Conservation (phyloP, 352 stramenopile genomes). For the Thalassiosira tumida region DNA sequence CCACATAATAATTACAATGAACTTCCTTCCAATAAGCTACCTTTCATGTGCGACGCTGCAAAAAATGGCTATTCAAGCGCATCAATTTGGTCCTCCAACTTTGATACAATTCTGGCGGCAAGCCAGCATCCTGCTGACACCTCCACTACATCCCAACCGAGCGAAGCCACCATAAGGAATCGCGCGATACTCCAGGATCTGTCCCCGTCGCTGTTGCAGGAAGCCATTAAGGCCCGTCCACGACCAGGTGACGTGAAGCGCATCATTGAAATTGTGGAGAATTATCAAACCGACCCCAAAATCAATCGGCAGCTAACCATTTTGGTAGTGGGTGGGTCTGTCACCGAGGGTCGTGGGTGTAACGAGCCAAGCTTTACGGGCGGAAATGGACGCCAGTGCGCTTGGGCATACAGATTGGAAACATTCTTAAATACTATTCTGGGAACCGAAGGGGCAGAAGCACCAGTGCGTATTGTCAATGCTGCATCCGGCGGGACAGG, state of each 20-base stretch:
- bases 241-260: conserved; percentile 20
- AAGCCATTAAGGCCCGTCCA: not conserved
- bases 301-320: conserved; percentile 59
- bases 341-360: conserved; percentile 67
- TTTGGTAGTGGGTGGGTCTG: conserved; percentile 69
- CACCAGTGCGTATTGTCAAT: no score
- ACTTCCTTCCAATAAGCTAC: no score
- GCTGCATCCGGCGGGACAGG: not conserved
- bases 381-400: conserved; percentile 24
- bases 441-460: not conserved
- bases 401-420: conserved; percentile 38
- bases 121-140: no score
- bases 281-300: conserved; percentile 4
- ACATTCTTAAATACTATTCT: not conserved
- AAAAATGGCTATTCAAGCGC: no score
- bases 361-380: not conserved
- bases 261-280: conserved; percentile 39
- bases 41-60: no score
- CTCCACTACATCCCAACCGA: no score
- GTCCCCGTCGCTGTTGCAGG: not conserved
- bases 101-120: no score
- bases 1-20: no score
- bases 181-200: no score
- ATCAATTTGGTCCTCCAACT: no score
- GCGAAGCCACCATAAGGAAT: no score